Evolutionary conservation across 371 early-diverging fungal genomes (phyloP).

Genomic region (Mortierella sp.): DNA sequence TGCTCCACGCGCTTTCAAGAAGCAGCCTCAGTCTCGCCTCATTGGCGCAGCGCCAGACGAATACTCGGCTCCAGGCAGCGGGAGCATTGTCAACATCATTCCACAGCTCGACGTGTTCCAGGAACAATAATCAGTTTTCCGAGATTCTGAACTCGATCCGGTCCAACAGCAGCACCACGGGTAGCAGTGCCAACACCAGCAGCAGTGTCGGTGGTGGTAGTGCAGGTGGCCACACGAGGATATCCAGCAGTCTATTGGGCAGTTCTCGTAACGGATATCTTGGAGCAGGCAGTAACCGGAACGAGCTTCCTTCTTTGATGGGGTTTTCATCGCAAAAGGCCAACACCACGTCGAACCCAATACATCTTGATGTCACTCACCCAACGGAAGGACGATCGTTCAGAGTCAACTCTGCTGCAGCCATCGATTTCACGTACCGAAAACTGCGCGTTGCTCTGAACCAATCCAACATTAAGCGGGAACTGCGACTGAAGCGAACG

Average conservation of each 20-base stretch:
- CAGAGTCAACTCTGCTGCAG: constrained; percentile 19
- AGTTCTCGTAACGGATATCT: not conserved
- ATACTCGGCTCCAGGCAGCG: constrained; percentile 10
- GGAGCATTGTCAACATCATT: constrained; percentile 11
- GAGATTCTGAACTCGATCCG: constrained; percentile 16
- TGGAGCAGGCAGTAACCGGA: not conserved
- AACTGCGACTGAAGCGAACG: constrained; percentile 36
- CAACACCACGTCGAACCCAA: constrained; percentile 50
- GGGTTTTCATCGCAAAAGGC: constrained; percentile 18
- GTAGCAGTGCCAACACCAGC: constrained; percentile 4
- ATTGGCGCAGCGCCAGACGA: constrained; percentile 19
- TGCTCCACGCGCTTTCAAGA: constrained; percentile 43
- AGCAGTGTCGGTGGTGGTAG: not conserved
- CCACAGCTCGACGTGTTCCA: constrained; percentile 21
- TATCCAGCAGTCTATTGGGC: constrained; percentile 12
- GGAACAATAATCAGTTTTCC: constrained; percentile 10
- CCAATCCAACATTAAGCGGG: constrained; percentile 52
- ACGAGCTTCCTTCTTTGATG: constrained; percentile 11
- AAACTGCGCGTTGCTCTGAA: constrained; percentile 33
- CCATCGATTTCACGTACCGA: constrained; percentile 36
- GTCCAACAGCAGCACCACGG: constrained; percentile 8
- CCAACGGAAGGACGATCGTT: constrained; percentile 45
- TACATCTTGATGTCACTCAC: constrained; percentile 42
- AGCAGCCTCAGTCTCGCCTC: constrained; percentile 12
- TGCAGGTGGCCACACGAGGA: not conserved